These are phyloP conservation scores for Penicillium coprophilum DNA, from an alignment of 495 filamentous ascomycete genomes.

Conservation along the genomic window DNA sequence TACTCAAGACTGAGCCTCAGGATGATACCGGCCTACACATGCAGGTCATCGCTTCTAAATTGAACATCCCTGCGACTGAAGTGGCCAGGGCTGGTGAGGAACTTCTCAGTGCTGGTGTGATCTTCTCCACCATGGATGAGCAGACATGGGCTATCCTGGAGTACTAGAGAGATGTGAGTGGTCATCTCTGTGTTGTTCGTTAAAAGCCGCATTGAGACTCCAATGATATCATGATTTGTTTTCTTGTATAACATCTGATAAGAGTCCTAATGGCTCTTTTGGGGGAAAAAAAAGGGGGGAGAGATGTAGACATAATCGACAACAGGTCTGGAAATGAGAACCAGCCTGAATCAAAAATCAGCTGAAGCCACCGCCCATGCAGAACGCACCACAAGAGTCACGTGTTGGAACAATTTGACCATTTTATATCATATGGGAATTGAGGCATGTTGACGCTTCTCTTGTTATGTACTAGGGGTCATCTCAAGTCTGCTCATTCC, in stretches of 20 bases:
- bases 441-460: neutral
- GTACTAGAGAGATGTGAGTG: slow-evolving; percentile 35
- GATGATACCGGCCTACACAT: slow-evolving; percentile 79
- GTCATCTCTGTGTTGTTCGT: slow-evolving; percentile 2
- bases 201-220: slow-evolving; percentile 14
- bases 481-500: slow-evolving; percentile 61
- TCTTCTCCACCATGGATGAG: slow-evolving; percentile 92
- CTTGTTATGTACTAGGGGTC: neutral
- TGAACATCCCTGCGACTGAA: slow-evolving; percentile 62
- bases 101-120: slow-evolving; percentile 65
- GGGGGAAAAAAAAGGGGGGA: too few species aligned
- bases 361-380: neutral
- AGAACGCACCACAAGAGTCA: neutral
- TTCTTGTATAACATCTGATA: slow-evolving; percentile 9
- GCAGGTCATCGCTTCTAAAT: slow-evolving; percentile 65
- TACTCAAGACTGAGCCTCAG: slow-evolving; percentile 60
- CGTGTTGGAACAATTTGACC: neutral
- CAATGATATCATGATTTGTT: slow-evolving; percentile 36
- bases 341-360: neutral
- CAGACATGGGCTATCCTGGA: slow-evolving; percentile 73
- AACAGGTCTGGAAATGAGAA: neutral
- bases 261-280: neutral
- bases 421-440: neutral
- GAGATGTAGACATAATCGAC: neutral
- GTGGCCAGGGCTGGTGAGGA: slow-evolving; percentile 77